Percentiles rank a stretch among this genome's conserved stretches.
Conservation (phyloP, 768 basidiomycete species). For the Amanita phalloides region DNA sequence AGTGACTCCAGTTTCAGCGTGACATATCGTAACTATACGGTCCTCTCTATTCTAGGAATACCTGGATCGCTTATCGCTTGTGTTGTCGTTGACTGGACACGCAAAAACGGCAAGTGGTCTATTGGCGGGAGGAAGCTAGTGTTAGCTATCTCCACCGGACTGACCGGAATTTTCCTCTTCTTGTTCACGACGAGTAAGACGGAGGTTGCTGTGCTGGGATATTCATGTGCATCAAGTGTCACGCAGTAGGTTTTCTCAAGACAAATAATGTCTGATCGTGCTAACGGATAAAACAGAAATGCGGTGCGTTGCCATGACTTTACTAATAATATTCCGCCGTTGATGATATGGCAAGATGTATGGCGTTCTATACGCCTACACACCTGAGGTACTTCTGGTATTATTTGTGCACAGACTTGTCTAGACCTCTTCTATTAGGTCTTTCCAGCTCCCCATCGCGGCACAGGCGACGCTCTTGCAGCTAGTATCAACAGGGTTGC, state of each 20-base stretch:
- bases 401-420: not conserved
- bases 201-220: conserved; percentile 28
- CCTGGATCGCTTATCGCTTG: conserved; percentile 39
- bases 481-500: conserved; percentile 37
- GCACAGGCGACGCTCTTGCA: conserved; percentile 41
- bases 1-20: conserved; percentile 10
- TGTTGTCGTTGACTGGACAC: conserved; percentile 32
- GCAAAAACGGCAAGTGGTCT: conserved; percentile 13
- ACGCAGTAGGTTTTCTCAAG: conserved; percentile 23
- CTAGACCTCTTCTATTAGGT: conserved; percentile 13
- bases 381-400: conserved; percentile 31
- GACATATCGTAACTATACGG: conserved; percentile 39
- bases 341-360: conserved; percentile 25
- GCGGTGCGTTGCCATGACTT: conserved; percentile 18
- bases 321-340: not conserved
- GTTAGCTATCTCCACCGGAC: conserved; percentile 31
- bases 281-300: conserved; percentile 14
- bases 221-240: conserved; percentile 30
- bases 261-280: not conserved
- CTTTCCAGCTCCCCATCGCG: conserved; percentile 48
- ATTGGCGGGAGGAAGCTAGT: conserved; percentile 31
- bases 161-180: conserved; percentile 39
- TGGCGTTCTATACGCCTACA: conserved; percentile 45
- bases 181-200: conserved; percentile 38
- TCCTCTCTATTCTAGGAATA: conserved; percentile 34